Evolutionary conservation across 1,284 basidiomycete species (phyloP).

Genomic region (Leccinum holopus): DNA sequence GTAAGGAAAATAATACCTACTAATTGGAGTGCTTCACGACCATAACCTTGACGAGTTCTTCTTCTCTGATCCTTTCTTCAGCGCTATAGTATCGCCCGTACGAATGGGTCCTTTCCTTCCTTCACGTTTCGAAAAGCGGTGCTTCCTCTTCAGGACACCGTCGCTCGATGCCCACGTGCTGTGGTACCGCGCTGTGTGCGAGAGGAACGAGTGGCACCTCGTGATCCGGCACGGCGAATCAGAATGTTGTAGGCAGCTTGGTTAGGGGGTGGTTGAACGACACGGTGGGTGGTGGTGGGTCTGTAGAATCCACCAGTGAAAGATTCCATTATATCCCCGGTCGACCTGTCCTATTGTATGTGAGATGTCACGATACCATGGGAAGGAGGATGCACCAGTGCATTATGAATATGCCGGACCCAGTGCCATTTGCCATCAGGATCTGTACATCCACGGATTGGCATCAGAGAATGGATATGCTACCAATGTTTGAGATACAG

Average conservation of each 20-base stretch:
- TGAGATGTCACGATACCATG: neutral
- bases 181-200: conserved; percentile 30
- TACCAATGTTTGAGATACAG: conserved; percentile 43
- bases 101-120: conserved; percentile 1
- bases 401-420: conserved; percentile 55
- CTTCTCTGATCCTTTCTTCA: conserved; percentile 26
- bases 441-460: conserved; percentile 62
- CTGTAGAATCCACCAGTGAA: conserved; percentile 51
- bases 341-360: conserved; percentile 24
- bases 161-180: conserved; percentile 10
- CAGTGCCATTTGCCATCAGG: conserved; percentile 54
- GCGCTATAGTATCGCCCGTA: neutral
- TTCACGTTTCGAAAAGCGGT: neutral
- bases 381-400: neutral
- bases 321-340: conserved; percentile 57
- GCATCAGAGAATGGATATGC: conserved; percentile 57
- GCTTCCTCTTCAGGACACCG: neutral
- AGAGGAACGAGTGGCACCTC: conserved; percentile 32
- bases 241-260: conserved; percentile 40
- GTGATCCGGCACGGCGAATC: conserved; percentile 39
- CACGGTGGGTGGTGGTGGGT: conserved; percentile 42
- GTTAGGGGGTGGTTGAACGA: conserved; percentile 43
- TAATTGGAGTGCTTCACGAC: conserved; percentile 44
- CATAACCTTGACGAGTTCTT: conserved; percentile 42
- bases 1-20: neutral